A percentile compares a stretch with the other conserved stretches of the same genome.
These are phyloP conservation scores for Eremothecium cymbalariae DNA, from an alignment of 1,139 yeast species.

Conservation along the genomic window DNA sequence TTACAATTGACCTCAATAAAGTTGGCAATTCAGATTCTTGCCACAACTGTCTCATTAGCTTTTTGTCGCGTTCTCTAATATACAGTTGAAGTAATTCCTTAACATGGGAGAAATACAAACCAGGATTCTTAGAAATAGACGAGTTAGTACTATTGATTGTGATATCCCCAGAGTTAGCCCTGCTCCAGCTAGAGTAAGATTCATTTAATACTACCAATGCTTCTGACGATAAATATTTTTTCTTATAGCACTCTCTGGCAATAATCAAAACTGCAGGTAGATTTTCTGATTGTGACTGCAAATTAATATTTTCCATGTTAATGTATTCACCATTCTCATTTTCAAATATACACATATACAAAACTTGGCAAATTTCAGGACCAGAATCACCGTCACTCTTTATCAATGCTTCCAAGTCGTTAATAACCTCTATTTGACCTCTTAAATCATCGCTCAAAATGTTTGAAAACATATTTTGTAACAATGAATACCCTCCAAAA, in stretches of 20 bases:
- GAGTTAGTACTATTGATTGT: conserved; percentile 5
- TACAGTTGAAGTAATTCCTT: conserved; percentile 58
- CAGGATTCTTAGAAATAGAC: conserved; percentile 10
- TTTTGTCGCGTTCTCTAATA: conserved; percentile 67
- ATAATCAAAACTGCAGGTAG: conserved; percentile 33
- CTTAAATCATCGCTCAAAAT: conserved; percentile 72
- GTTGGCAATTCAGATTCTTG: conserved; percentile 71
- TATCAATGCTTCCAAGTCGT: conserved; percentile 39
- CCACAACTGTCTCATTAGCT: conserved; percentile 68
- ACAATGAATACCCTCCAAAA: conserved; percentile 57
- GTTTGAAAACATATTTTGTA: conserved; percentile 66
- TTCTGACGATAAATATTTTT: conserved; percentile 16
- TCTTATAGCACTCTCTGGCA: conserved; percentile 22
- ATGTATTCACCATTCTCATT: conserved; percentile 30
- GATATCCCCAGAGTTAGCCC: conserved; percentile 15
- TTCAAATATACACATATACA: conserved; percentile 27
- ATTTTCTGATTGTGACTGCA: conserved; percentile 33
- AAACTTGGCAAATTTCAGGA: conserved; percentile 23
- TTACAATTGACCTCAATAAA: conserved; percentile 61
- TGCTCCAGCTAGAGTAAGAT: conserved; percentile 35
- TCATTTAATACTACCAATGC: conserved; percentile 25
- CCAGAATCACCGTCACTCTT: conserved; percentile 26
- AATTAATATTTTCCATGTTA: conserved; percentile 30
- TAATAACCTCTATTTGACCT: conserved; percentile 51
- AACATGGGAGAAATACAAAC: conserved; percentile 38